Percentiles rank a stretch among this genome's conserved stretches.
These are phyloP conservation scores for Fusarium verticillioides DNA, from an alignment of 2,329 filamentous ascomycete genomes.

Conservation along the genomic window DNA sequence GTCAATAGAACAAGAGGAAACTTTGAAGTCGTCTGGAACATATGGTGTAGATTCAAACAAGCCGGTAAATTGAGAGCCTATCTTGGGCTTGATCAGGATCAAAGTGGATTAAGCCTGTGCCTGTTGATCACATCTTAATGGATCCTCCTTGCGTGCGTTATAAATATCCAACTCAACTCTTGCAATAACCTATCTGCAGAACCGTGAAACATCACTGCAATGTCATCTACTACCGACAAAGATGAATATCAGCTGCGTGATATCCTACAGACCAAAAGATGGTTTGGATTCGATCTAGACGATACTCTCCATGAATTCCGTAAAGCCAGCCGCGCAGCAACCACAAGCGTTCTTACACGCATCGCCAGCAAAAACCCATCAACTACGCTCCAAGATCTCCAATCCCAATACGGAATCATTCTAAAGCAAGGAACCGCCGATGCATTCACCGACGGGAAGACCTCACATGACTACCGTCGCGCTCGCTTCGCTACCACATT, in stretches of 20 bases:
- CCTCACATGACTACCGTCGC: conserved; percentile 55
- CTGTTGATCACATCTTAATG: background rate
- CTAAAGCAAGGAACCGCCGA: conserved; percentile 49
- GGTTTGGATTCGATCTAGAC: conserved; percentile 61
- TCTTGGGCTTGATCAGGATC: too few species aligned
- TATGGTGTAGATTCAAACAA: too few species aligned
- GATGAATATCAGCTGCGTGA: background rate
- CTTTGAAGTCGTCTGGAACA: too few species aligned
- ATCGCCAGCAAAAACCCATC: conserved; percentile 37
- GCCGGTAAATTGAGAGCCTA: too few species aligned
- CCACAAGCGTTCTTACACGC: conserved; percentile 44
- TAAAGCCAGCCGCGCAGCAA: conserved; percentile 52
- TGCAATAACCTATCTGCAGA: background rate
- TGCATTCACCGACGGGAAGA: conserved; percentile 58
- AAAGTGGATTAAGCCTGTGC: background rate
- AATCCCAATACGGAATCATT: conserved; percentile 48
- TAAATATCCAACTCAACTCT: background rate
- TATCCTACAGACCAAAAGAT: conserved; percentile 38
- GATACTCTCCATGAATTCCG: conserved; percentile 61
- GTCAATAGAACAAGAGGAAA: too few species aligned
- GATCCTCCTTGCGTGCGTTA: background rate
- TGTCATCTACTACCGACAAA: rapidly evolving
- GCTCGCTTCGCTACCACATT: conserved; percentile 53
- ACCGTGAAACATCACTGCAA: background rate
- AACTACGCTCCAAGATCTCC: conserved; percentile 14